A percentile compares a stretch with the other conserved stretches of the same genome.
Evolutionary conservation across 257 asterid genomes (phyloP).

Genomic region (Vinca minor): DNA sequence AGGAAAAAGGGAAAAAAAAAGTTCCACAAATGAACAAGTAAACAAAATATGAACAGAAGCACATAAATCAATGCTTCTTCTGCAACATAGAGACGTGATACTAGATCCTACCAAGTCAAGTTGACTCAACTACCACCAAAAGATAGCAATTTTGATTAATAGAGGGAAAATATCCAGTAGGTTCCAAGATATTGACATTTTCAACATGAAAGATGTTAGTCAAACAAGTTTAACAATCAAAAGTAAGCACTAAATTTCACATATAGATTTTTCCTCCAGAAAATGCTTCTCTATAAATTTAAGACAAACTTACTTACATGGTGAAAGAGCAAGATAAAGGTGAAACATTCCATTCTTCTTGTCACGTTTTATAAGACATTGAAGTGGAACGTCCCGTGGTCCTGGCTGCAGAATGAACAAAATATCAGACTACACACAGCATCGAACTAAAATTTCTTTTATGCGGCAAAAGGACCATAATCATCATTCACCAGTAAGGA

Average conservation of each 20-base stretch:
- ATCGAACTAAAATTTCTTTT: background rate
- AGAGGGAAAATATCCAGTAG: background rate
- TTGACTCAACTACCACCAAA: conserved; percentile 5
- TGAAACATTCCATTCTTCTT: conserved; percentile 69
- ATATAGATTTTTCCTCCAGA: background rate
- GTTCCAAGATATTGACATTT: background rate
- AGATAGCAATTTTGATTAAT: background rate
- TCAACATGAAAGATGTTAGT: background rate
- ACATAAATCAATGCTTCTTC: background rate
- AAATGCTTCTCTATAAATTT: background rate
- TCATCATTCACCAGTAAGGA: background rate
- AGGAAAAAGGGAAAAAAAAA: background rate
- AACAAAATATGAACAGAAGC: conserved; percentile 9
- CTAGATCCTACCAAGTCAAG: conserved; percentile 10
- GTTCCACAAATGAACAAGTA: conserved; percentile 5
- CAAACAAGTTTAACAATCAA: conserved; percentile 4
- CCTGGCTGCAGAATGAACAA: conserved; percentile 62
- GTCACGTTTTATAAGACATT: conserved; percentile 88
- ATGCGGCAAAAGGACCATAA: background rate
- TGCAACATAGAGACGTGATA: background rate
- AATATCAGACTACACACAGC: background rate
- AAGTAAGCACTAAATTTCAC: background rate
- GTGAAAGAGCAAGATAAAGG: conserved; percentile 78
- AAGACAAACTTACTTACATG: conserved; percentile 42
- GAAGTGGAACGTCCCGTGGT: conserved; percentile 68